phyloP scores from a whole-genome alignment of 208 protist species.

The Novymonas esmeraldas region DNA sequence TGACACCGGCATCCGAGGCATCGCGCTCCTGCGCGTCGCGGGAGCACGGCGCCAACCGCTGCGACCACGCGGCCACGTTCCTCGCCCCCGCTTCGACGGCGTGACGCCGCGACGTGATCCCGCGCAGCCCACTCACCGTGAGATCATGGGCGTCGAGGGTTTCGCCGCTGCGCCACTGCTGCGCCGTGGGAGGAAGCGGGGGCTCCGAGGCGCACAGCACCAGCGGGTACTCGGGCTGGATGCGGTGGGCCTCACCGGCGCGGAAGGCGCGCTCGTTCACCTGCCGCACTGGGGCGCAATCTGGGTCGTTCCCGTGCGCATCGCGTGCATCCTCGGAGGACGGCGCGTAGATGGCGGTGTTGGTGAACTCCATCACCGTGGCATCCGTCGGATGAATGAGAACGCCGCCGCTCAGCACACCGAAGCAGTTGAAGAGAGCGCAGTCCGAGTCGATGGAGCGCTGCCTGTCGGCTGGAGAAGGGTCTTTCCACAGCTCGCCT shows the following conservation, averaged over 20 bases:
- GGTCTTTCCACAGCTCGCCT: too few species aligned
- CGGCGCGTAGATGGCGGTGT: conserved; percentile 30
- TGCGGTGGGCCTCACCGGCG: conserved; percentile 1
- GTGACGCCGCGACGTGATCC: conserved; percentile 7
- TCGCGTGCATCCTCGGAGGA: background rate
- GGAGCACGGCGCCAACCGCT: background rate
- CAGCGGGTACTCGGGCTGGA: conserved; percentile 21
- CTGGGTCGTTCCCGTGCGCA: background rate
- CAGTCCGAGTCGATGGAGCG: conserved; percentile 39
- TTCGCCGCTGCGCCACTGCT: too few species aligned
- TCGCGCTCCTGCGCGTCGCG: background rate
- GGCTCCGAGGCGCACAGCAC: conserved; percentile 26
- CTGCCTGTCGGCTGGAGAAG: background rate
- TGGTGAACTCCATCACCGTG: conserved; percentile 59
- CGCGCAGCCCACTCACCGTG: background rate
- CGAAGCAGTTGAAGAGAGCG: conserved; percentile 63
- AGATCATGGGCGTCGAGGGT: too few species aligned
- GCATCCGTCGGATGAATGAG: conserved; percentile 40
- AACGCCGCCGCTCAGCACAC: conserved; percentile 66
- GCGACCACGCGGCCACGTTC: conserved; percentile 2
- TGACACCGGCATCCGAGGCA: background rate
- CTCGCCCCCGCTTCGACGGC: background rate
- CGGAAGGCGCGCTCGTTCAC: conserved; percentile 26
- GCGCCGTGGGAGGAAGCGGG: conserved; percentile 12
- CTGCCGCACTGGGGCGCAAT: background rate